Evolutionary conservation across 2,329 filamentous ascomycete genomes (phyloP), one percentile per base, ranked within the genome.

Genomic region (Lecanicillium sp.): DNA sequence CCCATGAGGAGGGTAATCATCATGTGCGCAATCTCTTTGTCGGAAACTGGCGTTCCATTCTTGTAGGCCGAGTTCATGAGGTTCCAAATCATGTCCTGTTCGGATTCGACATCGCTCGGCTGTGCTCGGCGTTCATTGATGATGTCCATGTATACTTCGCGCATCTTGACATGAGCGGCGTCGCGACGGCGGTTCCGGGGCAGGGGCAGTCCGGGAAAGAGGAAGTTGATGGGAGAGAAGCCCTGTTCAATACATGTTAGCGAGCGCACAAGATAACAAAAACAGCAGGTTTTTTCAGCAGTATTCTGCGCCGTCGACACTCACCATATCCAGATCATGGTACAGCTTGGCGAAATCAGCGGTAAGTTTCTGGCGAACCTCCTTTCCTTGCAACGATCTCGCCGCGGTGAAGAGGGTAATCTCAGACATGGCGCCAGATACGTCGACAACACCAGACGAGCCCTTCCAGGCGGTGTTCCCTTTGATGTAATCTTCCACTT

Each of bases 1-100:
- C 85, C 87, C 86, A 94, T 94, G 45, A 94, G 77, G 16, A 94
- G 73, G 5, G 86, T 86, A 60, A 94, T 94, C 85, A 94, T 90
- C 76, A 94, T 90, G 64, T 92, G 83, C 16, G 87, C 86, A 42
- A 94, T 75, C 60, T 94, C 86, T 52, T 83, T 73, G 55, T 94
- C 87, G 13, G 87, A 82, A n/a, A 94, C 72, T 5, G 70, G 70
- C 28, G 68, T 78, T 49, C 86, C 87, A 50, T 90, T 77, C 68
- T 94, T 94, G 74, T 94, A 94, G 17, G 68, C 73, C 51, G 80
- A 86, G 50, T 78, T 78, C 86, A 94, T 92, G 47, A 94, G 67
- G 54, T 92, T 87, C 78, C 83, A 88, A 62, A 94, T 88, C 73
- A 94, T 94, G 62, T 94, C 87, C 35, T 73, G 69, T 41, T 63